phyloP scores from a whole-genome alignment of 1,284 basidiomycete genomes.

The Singerocomus rubriflavus region DNA sequence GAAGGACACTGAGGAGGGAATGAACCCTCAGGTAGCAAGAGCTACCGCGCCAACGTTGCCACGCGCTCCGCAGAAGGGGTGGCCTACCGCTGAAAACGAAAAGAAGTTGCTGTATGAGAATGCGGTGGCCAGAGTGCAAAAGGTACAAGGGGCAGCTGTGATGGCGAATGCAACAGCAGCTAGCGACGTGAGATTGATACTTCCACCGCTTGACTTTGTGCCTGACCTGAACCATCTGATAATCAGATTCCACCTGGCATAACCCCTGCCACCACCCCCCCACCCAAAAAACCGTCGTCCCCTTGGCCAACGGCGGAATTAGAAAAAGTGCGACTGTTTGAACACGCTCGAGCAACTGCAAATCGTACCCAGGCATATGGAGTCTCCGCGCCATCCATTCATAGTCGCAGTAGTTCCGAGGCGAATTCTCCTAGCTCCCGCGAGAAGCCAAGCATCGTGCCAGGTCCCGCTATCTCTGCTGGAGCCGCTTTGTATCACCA shows the following conservation, averaged over 20 bases:
- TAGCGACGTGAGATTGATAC: conserved; percentile 23
- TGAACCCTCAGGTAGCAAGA: conserved; percentile 24
- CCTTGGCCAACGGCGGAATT: conserved; percentile 68
- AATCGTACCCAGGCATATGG: conserved; percentile 44
- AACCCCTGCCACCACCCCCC: conserved; percentile 9
- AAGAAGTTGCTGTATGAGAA: conserved; percentile 63
- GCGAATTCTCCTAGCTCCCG: conserved; percentile 17
- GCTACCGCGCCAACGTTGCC: conserved; percentile 10
- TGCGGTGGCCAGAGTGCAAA: conserved; percentile 61
- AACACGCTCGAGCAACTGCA: conserved; percentile 61
- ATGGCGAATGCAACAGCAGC: conserved; percentile 27
- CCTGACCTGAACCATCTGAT: conserved; percentile 4
- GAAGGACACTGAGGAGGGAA: conserved; percentile 31
- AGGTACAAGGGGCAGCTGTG: conserved; percentile 46
- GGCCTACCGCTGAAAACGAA: conserved; percentile 63
- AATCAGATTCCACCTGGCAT: conserved; percentile 2
- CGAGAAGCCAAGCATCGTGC: conserved; percentile 9
- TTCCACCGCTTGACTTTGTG: neutral
- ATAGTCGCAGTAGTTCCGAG: conserved; percentile 35
- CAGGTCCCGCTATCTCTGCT: conserved; percentile 31
- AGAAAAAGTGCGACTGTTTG: conserved; percentile 68
- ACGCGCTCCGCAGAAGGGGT: conserved; percentile 27
- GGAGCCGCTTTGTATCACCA: conserved; percentile 46
- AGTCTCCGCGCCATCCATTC: conserved; percentile 23
- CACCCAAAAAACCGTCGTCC: conserved; percentile 20